Base-by-base conservation (phyloP, 2,329 filamentous ascomycete species). In the Elsinoe perseae region DNA sequence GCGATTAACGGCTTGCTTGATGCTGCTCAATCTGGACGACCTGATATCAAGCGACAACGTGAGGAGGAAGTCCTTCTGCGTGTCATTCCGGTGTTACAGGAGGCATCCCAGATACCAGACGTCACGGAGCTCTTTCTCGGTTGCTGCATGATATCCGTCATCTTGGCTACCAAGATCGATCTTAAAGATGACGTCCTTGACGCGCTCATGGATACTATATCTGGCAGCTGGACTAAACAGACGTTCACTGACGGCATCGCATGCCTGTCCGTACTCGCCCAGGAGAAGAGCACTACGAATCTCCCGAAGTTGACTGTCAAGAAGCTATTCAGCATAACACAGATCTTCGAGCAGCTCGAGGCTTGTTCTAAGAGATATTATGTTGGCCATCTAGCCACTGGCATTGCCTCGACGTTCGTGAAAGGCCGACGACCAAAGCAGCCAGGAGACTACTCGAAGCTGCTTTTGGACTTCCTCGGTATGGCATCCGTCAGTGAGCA, bases 121-220 rank as follows among this genome's bases (percentile, higher is more conserved):
- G 83, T 85, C 0, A 81, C 89, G 0, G 88, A 92, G 60, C 75
- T 95, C 40, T 87, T 91, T 61, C 80, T 95, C 59, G 90, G 87
- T 14, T 91, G 87, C 57, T 97, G 95, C 69, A 95, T 96, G 86
- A 83, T 95, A 18, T 80, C 91, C 56, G 83, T 89, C 5, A 83
- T 97, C 50, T 80, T 97, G 60, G 90, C 89, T 5, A 84, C 88
- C 50, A 95, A 95, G 70, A 84, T 86, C 0, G 79, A 81, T 48
- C 77, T 97, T 12, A 82, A 87, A 46, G 90, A 97, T 64, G 80
- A 81, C 57, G 81, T 91, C 1, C 76, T 97, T n/a, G 84, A 87
- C 55, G 84, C 85, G 1, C 79, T 98, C 65, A 95, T 97, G 89
- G 88, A 95, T 64, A 89, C 91, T 60, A 81, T 95, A 30, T 85